Evolutionary conservation across 192 early-diverging fungal species (phyloP).

Genomic region (Entomortierella beljakovae): DNA sequence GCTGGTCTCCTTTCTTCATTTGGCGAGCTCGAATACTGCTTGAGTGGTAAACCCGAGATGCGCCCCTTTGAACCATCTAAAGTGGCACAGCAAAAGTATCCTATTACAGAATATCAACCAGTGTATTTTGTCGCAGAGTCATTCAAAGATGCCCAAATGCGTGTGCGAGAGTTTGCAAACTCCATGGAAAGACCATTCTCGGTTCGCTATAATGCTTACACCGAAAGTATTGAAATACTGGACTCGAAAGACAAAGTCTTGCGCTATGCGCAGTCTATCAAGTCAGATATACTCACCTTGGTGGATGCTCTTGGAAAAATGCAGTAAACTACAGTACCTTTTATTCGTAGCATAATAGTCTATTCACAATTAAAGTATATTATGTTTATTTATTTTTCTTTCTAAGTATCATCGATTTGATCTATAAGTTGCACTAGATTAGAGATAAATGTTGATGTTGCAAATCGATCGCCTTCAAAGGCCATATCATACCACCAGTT

Average conservation of each 20-base stretch:
- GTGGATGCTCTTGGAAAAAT: constrained; percentile 75
- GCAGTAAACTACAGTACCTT: not conserved
- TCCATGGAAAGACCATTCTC: constrained; percentile 85
- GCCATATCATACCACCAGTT: constrained; percentile 70
- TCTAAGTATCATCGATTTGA: constrained; percentile 14
- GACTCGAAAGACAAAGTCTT: constrained; percentile 86
- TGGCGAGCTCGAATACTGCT: constrained; percentile 93
- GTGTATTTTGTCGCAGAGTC: constrained; percentile 94
- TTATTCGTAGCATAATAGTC: not conserved
- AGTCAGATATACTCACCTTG: constrained; percentile 79
- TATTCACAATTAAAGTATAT: not conserved
- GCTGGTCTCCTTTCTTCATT: constrained; percentile 93
- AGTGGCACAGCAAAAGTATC: constrained; percentile 77
- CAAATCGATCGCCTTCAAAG: constrained; percentile 50
- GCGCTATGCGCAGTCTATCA: constrained; percentile 81
- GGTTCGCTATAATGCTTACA: constrained; percentile 92
- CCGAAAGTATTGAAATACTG: constrained; percentile 91
- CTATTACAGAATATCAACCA: constrained; percentile 95
- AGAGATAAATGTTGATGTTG: constrained; percentile 26
- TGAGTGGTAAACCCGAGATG: constrained; percentile 82
- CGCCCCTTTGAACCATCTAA: constrained; percentile 86
- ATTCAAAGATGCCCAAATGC: constrained; percentile 92
- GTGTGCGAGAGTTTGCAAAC: constrained; percentile 86
- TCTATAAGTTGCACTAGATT: constrained; percentile 38
- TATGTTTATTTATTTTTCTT: too few species aligned